Conservation (phyloP, 306 rosid species). For the Morella rubra region DNA sequence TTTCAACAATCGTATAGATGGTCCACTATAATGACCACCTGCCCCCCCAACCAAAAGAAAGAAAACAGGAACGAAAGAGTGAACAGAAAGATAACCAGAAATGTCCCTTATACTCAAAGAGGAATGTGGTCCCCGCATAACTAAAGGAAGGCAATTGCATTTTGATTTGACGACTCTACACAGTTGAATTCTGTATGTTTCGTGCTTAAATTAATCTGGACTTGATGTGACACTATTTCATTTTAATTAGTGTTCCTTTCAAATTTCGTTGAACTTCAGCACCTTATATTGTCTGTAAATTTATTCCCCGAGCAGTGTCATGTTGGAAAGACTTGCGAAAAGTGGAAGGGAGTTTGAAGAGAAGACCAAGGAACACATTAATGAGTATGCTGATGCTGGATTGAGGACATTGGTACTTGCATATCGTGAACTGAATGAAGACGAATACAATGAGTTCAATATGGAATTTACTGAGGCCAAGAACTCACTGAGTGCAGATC, state of each 20-base stretch:
- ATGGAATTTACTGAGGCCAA: slow-evolving; percentile 70
- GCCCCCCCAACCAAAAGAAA: background rate
- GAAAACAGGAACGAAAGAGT: background rate
- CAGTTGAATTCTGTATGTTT: background rate
- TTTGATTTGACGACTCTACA: background rate
- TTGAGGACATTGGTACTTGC: slow-evolving; percentile 92
- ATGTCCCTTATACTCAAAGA: background rate
- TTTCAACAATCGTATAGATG: background rate
- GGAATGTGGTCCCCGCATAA: background rate
- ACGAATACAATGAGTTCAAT: slow-evolving; percentile 61
- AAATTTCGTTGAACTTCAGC: slow-evolving; percentile 17
- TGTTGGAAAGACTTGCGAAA: slow-evolving; percentile 85
- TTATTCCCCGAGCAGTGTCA: slow-evolving; percentile 60
- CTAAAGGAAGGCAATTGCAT: background rate
- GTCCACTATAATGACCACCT: background rate
- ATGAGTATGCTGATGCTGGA: slow-evolving; percentile 95
- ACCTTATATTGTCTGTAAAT: slow-evolving; percentile 12
- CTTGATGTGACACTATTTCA: background rate
- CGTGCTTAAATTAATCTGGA: background rate
- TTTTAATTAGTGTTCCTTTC: slow-evolving; percentile 15
- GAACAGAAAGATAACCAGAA: background rate
- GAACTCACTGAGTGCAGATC: slow-evolving; percentile 70
- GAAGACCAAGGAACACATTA: slow-evolving; percentile 64
- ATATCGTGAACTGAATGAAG: slow-evolving; percentile 70
- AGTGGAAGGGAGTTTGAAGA: slow-evolving; percentile 81